Percentiles rank a stretch among this genome's conserved stretches.
phyloP scores from a whole-genome alignment of 441 rosid genomes.

The Geranium incanum region DNA sequence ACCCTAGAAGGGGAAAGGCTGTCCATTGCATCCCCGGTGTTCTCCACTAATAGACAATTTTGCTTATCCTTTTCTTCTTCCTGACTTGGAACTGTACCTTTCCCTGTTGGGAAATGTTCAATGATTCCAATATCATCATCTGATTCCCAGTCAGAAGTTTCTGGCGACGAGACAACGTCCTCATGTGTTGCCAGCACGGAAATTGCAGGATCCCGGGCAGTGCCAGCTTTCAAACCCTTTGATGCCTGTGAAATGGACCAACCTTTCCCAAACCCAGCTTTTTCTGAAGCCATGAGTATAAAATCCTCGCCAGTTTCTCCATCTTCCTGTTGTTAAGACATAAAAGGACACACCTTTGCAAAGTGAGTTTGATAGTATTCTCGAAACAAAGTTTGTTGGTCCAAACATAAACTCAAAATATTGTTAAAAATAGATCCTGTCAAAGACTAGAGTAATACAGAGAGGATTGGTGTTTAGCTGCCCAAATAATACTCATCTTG shows the following conservation, averaged over 20 bases:
- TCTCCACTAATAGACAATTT: slow-evolving; percentile 26
- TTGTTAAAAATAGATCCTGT: not conserved
- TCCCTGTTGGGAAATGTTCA: slow-evolving; percentile 31
- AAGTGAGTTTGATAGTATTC: not conserved
- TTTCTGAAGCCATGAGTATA: slow-evolving; percentile 46
- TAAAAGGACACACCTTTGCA: not conserved
- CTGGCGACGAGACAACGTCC: slow-evolving; percentile 30
- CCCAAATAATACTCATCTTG: not conserved
- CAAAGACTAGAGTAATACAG: not conserved
- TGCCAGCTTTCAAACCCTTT: slow-evolving; percentile 33
- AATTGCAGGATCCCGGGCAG: slow-evolving; percentile 50
- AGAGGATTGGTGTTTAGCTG: not conserved
- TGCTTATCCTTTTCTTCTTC: slow-evolving; percentile 24
- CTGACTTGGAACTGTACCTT: slow-evolving; percentile 19
- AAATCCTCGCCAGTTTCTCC: slow-evolving; percentile 45
- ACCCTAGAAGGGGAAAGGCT: not conserved
- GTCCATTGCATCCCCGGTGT: slow-evolving; percentile 20
- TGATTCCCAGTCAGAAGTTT: slow-evolving; percentile 33
- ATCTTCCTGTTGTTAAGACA: slow-evolving; percentile 38
- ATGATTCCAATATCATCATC: slow-evolving; percentile 57
- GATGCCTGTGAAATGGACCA: slow-evolving; percentile 25
- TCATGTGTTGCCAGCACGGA: slow-evolving; percentile 34
- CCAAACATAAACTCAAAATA: not conserved
- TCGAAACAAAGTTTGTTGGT: not conserved
- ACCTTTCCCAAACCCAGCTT: slow-evolving; percentile 38